Percentiles rank a stretch among this genome's conserved stretches.
Conservation (phyloP, 108 stramenopile genomes). For the Skeletonema grethae region DNA sequence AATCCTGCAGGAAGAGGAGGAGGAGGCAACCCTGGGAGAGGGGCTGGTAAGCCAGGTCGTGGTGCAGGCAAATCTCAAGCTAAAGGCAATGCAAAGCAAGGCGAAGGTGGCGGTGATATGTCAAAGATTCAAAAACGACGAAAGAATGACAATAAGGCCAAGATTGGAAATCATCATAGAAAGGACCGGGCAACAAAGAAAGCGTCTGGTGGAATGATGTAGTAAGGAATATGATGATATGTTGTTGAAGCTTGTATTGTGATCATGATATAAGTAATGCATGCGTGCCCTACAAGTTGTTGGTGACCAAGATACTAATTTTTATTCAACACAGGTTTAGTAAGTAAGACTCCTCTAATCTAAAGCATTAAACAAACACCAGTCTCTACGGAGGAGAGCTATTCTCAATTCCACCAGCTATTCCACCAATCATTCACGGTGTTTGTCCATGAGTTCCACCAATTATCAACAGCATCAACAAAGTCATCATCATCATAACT, state of each 20-base stretch:
- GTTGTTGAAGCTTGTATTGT: not conserved
- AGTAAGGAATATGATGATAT: not conserved
- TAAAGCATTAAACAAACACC: not conserved
- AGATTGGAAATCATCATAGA: conserved; percentile 65
- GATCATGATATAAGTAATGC: no score
- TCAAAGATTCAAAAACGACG: conserved; percentile 66
- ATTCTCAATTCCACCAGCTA: not conserved
- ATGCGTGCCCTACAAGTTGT: no score
- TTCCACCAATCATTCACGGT: not conserved
- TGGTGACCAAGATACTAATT: no score
- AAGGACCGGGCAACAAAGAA: conserved; percentile 64
- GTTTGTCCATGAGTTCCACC: not conserved
- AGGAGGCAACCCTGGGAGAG: conserved; percentile 10
- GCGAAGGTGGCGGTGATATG: conserved; percentile 33
- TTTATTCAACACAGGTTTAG: not conserved
- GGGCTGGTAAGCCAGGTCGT: conserved; percentile 13
- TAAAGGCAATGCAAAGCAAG: not conserved
- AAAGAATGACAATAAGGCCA: conserved; percentile 71
- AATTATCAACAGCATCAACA: not conserved
- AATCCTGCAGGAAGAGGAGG: not conserved
- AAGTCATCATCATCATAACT: no score
- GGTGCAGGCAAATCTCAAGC: conserved; percentile 6
- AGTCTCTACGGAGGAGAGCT: not conserved
- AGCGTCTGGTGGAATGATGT: conserved; percentile 43
- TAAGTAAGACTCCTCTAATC: not conserved